phyloP scores from a whole-genome alignment of 2,329 filamentous ascomycete genomes.

The Aspergillus viridinutans region DNA sequence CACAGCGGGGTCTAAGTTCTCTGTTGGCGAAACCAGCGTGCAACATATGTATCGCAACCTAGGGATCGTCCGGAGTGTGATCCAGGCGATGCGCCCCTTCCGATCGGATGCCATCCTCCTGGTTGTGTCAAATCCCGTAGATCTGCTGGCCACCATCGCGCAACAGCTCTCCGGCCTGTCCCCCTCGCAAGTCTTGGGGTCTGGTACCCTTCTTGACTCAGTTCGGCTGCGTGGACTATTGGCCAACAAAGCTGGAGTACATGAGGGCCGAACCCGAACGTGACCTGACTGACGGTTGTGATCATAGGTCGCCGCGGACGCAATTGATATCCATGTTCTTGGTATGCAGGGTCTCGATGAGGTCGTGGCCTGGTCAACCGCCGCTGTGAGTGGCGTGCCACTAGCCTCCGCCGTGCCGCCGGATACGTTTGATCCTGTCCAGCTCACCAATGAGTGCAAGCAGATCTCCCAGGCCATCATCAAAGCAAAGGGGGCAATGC shows the following conservation, averaged over 20 bases:
- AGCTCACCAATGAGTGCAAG: constrained; percentile 43
- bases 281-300: constrained; percentile 2
- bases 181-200: constrained; percentile 48
- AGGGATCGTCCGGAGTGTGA: constrained; percentile 45
- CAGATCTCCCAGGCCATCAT: constrained; percentile 48
- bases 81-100: constrained; percentile 49
- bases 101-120: constrained; percentile 46
- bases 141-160: constrained; percentile 51
- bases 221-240: constrained; percentile 41
- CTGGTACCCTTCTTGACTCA: constrained; percentile 53
- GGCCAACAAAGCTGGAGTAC: constrained; percentile 11
- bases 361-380: constrained; percentile 46
- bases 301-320: constrained; percentile 25
- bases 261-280: background rate
- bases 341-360: constrained; percentile 50
- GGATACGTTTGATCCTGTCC: constrained; percentile 20
- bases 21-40: constrained; percentile 42
- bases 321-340: constrained; percentile 43
- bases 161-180: constrained; percentile 48
- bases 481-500: constrained; percentile 48
- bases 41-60: constrained; percentile 41
- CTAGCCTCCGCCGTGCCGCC: constrained; percentile 32
- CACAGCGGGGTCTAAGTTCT: constrained; percentile 52
- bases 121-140: constrained; percentile 53
- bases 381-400: constrained; percentile 42